Percentiles rank a stretch among this genome's conserved stretches.
phyloP scores from a whole-genome alignment of 2,329 filamentous ascomycete species.

The Ceratocystis eucalypticola region DNA sequence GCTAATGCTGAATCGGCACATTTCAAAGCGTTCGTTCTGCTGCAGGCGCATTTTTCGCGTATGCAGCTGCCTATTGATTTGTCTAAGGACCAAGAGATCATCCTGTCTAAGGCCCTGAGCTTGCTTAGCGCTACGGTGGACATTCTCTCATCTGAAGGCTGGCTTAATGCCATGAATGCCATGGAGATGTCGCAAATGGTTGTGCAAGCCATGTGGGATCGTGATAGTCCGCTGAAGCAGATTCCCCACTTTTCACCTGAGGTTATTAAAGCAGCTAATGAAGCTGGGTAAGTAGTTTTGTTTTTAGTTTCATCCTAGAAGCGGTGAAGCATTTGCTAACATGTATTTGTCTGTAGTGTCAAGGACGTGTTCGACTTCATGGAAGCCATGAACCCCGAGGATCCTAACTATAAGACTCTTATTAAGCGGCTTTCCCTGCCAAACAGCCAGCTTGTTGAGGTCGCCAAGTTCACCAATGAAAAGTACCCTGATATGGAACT shows the following conservation, averaged over 20 bases:
- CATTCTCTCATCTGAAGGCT: slow-evolving; percentile 86
- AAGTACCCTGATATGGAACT: slow-evolving; percentile 93
- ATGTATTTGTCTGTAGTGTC: slow-evolving; percentile 39
- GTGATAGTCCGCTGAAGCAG: slow-evolving; percentile 90
- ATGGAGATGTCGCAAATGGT: slow-evolving; percentile 99
- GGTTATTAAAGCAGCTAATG: slow-evolving; percentile 68
- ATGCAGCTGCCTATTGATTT: slow-evolving; percentile 95
- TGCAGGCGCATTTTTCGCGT: slow-evolving; percentile 93
- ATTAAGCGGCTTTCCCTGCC: slow-evolving; percentile 66
- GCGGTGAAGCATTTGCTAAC: slow-evolving; percentile 25
- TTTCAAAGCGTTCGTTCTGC: slow-evolving; percentile 94
- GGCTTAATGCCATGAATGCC: slow-evolving; percentile 91
- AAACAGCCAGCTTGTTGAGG: slow-evolving; percentile 70
- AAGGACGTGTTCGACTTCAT: slow-evolving; percentile 96
- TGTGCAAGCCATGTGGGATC: slow-evolving; percentile 97
- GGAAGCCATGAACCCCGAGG: slow-evolving; percentile 94
- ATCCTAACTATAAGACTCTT: slow-evolving; percentile 63
- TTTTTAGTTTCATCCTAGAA: neutral
- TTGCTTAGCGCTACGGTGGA: slow-evolving; percentile 87
- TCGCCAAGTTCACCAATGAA: slow-evolving; percentile 88
- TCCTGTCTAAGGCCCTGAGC: slow-evolving; percentile 72
- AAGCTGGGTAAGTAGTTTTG: slow-evolving; percentile 49
- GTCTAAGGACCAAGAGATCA: slow-evolving; percentile 84
- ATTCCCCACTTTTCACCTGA: slow-evolving; percentile 87
- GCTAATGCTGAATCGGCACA: slow-evolving; percentile 82